These are phyloP conservation scores for Steccherinum ochraceum DNA, from an alignment of 768 basidiomycete genomes.

Conservation along the genomic window DNA sequence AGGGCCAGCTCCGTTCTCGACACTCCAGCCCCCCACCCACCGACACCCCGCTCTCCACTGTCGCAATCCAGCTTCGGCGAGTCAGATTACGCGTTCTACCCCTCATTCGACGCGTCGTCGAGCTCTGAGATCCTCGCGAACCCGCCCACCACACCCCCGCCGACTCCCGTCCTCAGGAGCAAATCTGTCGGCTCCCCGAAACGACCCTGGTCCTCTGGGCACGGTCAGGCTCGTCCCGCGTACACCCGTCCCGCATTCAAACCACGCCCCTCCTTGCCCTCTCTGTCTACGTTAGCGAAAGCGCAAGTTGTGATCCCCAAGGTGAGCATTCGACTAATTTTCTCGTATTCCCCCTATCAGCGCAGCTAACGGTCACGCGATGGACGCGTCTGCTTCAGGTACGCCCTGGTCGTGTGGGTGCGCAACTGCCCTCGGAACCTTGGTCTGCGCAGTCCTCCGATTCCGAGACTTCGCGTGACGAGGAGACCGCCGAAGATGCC, in stretches of 20 bases:
- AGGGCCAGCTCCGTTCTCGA: slow-evolving; percentile 10
- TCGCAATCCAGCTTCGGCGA: slow-evolving; percentile 8
- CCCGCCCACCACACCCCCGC: slow-evolving; percentile 11
- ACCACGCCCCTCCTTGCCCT: slow-evolving; percentile 36
- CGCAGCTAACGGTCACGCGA: neutral
- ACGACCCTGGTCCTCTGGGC: slow-evolving; percentile 29
- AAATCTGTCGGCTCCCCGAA: slow-evolving; percentile 4
- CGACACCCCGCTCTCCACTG: slow-evolving; percentile 17
- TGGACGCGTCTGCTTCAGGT: slow-evolving; percentile 4
- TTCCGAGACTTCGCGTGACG: neutral
- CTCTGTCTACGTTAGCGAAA: slow-evolving; percentile 31
- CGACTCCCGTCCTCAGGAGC: slow-evolving; percentile 11
- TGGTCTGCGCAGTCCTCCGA: slow-evolving; percentile 1
- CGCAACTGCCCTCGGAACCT: slow-evolving; percentile 10
- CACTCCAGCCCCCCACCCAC: neutral
- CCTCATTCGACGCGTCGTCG: neutral
- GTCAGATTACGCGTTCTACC: neutral
- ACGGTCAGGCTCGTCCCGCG: slow-evolving; percentile 32
- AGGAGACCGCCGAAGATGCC: neutral
- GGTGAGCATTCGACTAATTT: slow-evolving; percentile 20
- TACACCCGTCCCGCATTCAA: slow-evolving; percentile 35
- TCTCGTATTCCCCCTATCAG: neutral
- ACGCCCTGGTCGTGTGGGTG: slow-evolving; percentile 11
- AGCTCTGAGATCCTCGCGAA: neutral
- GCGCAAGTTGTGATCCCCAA: slow-evolving; percentile 30